Evolutionary conservation across 805 yeast species (phyloP), one percentile per base, ranked within the genome.

Genomic region (Aciculoconidium aculeatum): DNA sequence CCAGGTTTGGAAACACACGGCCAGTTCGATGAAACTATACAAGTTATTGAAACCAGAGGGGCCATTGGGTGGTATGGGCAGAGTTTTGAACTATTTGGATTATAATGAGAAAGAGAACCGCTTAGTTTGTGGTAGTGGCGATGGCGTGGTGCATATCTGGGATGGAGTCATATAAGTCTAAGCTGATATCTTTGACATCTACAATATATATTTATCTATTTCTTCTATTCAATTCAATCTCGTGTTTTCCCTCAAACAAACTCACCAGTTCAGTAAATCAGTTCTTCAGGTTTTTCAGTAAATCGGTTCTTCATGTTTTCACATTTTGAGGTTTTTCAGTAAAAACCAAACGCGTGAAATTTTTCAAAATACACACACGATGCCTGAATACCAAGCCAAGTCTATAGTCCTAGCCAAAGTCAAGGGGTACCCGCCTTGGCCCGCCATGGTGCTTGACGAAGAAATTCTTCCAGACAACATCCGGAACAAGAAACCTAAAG

Each of bases 341-440:
- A n/a, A n/a, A n/a, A n/a, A n/a, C n/a, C n/a, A n/a, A n/a, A n/a
- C n/a, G n/a, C n/a, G n/a, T n/a, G n/a, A n/a, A n/a, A n/a, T n/a
- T n/a, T n/a, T n/a, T n/a, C n/a, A n/a, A n/a, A n/a, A n/a, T n/a
- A n/a, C n/a, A n/a, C n/a, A n/a, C n/a, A n/a, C n/a, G n/a, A n/a
- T n/a, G n/a, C n/a, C n/a, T n/a, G n/a, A n/a, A n/a, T n/a, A n/a
- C n/a, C n/a, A n/a, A 13, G 38, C 37, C 15, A 30, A 29, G 11
- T 18, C 38, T 9, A 27, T 35, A 3, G 53, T 85, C 1, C 63
- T 85, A 14, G 92, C 92, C 6, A 85, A 85, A 53, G 76, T 85
- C 27, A 85, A 83, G 47, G 94, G 94, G 6, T 85, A 77, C 49
- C 83, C 94, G 3, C 80, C 88, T 23, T 85, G 95, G 95, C 95